A percentile compares a stretch with the other conserved stretches of the same genome.
Conservation (phyloP, 2,329 filamentous ascomycete genomes). For the Lachnellula suecica region DNA sequence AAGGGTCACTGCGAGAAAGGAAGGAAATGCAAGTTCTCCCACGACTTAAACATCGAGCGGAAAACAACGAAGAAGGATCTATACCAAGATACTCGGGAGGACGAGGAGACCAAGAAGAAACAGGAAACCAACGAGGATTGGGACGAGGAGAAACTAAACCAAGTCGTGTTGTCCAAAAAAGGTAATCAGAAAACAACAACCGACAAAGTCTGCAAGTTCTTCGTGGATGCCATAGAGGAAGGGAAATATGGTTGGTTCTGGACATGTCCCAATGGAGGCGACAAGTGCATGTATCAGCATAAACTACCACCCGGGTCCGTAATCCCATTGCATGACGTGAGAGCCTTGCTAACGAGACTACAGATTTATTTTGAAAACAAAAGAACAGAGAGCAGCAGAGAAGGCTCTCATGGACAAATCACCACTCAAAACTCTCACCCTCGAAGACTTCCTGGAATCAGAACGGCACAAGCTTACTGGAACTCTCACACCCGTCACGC, state of each 20-base stretch:
- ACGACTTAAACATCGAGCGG: slow-evolving; percentile 84
- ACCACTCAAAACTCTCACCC: slow-evolving; percentile 86
- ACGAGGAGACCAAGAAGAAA: slow-evolving; percentile 77
- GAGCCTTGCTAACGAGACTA: slow-evolving; percentile 25
- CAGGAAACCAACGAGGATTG: slow-evolving; percentile 92
- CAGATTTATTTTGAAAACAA: slow-evolving; percentile 95
- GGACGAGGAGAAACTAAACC: slow-evolving; percentile 94
- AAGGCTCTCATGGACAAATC: slow-evolving; percentile 96
- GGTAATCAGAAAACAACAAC: slow-evolving; percentile 94
- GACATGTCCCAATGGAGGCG: slow-evolving; percentile 92
- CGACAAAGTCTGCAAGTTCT: slow-evolving; percentile 99
- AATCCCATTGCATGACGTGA: background rate
- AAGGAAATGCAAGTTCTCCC: slow-evolving; percentile 96
- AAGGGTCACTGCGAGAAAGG: slow-evolving; percentile 98
- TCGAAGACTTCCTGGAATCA: slow-evolving; percentile 96
- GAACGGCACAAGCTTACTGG: slow-evolving; percentile 95
- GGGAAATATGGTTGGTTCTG: slow-evolving; percentile 99
- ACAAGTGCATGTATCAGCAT: slow-evolving; percentile 99
- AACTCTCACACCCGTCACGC: slow-evolving; percentile 87
- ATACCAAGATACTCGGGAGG: slow-evolving; percentile 79
- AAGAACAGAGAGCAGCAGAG: slow-evolving; percentile 92
- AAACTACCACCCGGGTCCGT: slow-evolving; percentile 89
- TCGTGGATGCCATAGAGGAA: slow-evolving; percentile 95
- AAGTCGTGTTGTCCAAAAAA: slow-evolving; percentile 92
- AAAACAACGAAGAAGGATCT: slow-evolving; percentile 91